Conservation (phyloP, 2,329 filamentous ascomycete species). For the Paecilomyces dactylethromorphus region DNA sequence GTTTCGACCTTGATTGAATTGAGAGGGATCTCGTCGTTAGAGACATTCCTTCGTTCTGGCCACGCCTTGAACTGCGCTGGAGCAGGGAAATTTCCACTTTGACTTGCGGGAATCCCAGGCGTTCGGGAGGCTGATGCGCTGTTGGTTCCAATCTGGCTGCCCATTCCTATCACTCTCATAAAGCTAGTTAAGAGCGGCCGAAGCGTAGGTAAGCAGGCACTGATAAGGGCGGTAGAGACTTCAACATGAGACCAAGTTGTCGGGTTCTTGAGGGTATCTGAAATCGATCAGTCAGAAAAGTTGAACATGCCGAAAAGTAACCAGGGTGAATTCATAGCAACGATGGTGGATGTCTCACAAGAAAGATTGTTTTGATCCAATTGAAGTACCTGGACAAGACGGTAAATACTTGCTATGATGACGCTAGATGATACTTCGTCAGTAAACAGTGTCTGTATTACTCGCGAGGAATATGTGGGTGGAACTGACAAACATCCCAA, state of each 20-base stretch:
- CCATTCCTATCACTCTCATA: neutral
- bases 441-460: neutral
- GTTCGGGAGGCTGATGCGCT: neutral
- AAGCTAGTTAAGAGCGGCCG: neutral
- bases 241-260: neutral
- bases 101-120: neutral
- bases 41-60: neutral
- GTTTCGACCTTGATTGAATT: neutral
- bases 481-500: neutral
- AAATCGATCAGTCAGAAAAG: neutral
- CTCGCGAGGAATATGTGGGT: neutral
- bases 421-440: neutral
- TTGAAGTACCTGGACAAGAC: neutral
- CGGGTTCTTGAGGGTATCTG: neutral
- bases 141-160: neutral
- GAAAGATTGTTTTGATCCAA: conserved; percentile 1
- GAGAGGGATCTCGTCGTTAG: neutral
- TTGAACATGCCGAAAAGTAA: no score
- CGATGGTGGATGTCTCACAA: neutral
- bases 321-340: no score
- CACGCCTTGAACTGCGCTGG: neutral
- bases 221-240: neutral
- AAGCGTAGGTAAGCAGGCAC: conserved; percentile 1
- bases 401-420: neutral
- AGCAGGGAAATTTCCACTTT: neutral